Percentiles rank a stretch among this genome's conserved stretches.
phyloP scores from a whole-genome alignment of 2,329 filamentous ascomycete genomes.

The Emmonsiellopsis sp. region DNA sequence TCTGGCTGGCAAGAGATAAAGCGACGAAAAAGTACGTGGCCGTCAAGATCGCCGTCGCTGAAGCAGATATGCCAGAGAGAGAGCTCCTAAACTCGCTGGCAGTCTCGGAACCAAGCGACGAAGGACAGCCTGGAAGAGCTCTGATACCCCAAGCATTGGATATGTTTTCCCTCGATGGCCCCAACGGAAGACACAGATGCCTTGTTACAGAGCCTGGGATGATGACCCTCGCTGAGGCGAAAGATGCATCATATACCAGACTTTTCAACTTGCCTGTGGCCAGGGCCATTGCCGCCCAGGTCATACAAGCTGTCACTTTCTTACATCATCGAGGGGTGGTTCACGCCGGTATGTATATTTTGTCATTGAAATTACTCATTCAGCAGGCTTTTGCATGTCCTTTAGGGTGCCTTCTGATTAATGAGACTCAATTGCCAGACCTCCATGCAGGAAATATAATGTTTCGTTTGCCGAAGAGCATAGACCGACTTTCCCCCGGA shows the following conservation, averaged over 20 bases:
- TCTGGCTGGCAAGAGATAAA: slow-evolving; percentile 8
- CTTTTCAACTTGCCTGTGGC: slow-evolving; percentile 15
- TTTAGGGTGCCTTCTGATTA: background rate
- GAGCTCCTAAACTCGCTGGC: background rate
- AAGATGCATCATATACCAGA: slow-evolving; percentile 13
- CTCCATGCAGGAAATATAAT: slow-evolving; percentile 19
- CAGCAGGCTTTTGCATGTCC: background rate
- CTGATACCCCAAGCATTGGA: slow-evolving; percentile 16
- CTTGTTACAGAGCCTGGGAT: slow-evolving; percentile 12
- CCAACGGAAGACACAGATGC: slow-evolving; percentile 17
- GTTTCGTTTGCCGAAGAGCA: slow-evolving; percentile 11
- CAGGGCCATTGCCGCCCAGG: slow-evolving; percentile 16
- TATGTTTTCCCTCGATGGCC: slow-evolving; percentile 16
- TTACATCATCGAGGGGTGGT: slow-evolving; percentile 18
- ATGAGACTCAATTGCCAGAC: slow-evolving; percentile 11
- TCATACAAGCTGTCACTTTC: slow-evolving; percentile 14
- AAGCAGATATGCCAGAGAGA: background rate
- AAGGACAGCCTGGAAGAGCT: slow-evolving; percentile 8
- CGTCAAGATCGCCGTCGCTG: slow-evolving; percentile 5
- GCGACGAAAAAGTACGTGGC: background rate
- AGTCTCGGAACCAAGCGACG: background rate
- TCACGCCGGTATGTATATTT: slow-evolving; percentile 13
- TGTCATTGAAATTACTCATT: background rate
- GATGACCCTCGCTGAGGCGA: slow-evolving; percentile 15
- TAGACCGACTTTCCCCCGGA: slow-evolving; percentile 14